phyloP scores from a whole-genome alignment of 345 rosid genomes.

The Stellera chamaejasme region DNA sequence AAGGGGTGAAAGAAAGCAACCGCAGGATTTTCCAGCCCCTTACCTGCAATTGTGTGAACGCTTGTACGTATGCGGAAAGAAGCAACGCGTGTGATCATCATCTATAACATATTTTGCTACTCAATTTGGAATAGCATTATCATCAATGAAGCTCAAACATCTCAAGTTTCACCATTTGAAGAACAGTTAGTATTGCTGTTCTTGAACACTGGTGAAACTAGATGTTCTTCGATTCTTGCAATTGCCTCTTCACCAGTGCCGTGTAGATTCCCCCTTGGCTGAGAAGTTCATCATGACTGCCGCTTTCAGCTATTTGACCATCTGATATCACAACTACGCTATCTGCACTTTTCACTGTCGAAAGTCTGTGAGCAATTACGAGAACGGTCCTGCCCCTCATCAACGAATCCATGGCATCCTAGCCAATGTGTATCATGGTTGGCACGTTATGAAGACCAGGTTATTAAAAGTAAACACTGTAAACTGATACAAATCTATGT shows the following conservation, averaged over 20 bases:
- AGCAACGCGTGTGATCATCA: too few species aligned
- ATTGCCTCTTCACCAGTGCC: slow-evolving; percentile 67
- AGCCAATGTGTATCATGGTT: not conserved
- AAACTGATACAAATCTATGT: not conserved
- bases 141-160: too few species aligned
- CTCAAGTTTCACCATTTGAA: too few species aligned
- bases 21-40: too few species aligned
- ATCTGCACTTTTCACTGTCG: slow-evolving; percentile 82
- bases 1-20: too few species aligned
- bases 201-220: slow-evolving; percentile 6
- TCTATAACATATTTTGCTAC: too few species aligned
- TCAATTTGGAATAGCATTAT: too few species aligned
- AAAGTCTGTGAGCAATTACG: slow-evolving; percentile 90
- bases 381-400: slow-evolving; percentile 94
- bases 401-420: slow-evolving; percentile 98
- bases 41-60: too few species aligned
- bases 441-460: not conserved
- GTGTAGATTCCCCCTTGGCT: slow-evolving; percentile 18
- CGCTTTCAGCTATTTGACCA: slow-evolving; percentile 64
- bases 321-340: slow-evolving; percentile 82
- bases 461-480: not conserved
- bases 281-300: slow-evolving; percentile 52
- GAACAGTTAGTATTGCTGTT: not conserved
- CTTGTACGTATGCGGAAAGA: too few species aligned
- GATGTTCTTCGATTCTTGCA: slow-evolving; percentile 30